Base-by-base conservation (phyloP, 2,329 filamentous ascomycete genomes). In the Talaromyces piceae region DNA sequence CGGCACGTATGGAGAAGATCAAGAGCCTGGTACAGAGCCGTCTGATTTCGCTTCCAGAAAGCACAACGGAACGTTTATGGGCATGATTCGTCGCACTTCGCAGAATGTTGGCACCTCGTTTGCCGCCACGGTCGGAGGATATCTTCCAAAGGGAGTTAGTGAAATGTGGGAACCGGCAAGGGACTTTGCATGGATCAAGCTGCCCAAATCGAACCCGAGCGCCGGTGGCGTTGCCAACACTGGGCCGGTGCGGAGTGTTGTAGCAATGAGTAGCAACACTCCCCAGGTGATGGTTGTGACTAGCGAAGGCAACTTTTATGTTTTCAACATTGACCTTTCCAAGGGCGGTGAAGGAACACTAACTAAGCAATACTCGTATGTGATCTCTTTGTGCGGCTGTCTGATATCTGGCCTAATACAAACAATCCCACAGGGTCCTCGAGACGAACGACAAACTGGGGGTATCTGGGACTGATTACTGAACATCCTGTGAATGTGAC, bases 261-360 rank as follows among this genome's bases (percentile, higher is more conserved):
- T 98, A 41, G 91, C 93, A 7, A 94, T 98, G 85, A 95, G 88
- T 65, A 93, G 86, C 63, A 95, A 84, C 65, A 91, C 87, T 23
- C 93, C 93, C 1, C 91, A 97, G 62, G 88, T 98, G 45, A 97
- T 98, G 91, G 88, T 97, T 0, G 91, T 96, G 12, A 98, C 93
- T 0, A 96, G 87, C 60, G 93, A 98, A 66, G 93, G 93, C 8
- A 86, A 86, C 22, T 97, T 96, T 64, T 95, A 93, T 61, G 86
- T 97, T 26, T 98, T 91, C 70, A 91, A 88, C 58, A 90, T 98
- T 50, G 91, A 98, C 66, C 81, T 98, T 75, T 91, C 95, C 60
- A 87, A 88, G 55, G 93, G 93, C 16, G 93, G 93, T 22, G 93
- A 98, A 71, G 93, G 93, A 0, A 88, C 87, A 45, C 71, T 98